These are phyloP conservation scores for Arxiozyma bovina DNA, from an alignment of 1,139 yeast species.

Conservation along the genomic window DNA sequence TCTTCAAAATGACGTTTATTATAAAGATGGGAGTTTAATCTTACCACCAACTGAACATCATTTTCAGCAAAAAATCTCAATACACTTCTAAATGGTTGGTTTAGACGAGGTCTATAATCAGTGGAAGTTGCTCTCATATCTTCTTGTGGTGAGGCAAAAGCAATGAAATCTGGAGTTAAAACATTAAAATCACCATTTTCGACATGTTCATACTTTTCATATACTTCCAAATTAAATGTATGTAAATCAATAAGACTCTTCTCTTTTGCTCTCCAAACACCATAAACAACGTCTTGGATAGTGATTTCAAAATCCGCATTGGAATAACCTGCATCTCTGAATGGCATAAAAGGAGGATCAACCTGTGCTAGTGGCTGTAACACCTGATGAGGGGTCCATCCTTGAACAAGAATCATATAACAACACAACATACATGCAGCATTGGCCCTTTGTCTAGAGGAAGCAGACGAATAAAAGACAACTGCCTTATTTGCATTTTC, in stretches of 20 bases:
- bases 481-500: conserved; percentile 81
- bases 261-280: conserved; percentile 97
- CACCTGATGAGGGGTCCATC: conserved; percentile 98
- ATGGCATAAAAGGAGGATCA: conserved; percentile 89
- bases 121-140: conserved; percentile 37
- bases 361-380: conserved; percentile 88
- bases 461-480: conserved; percentile 77
- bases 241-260: conserved; percentile 80
- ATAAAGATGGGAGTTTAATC: conserved; percentile 85
- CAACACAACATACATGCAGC: conserved; percentile 92
- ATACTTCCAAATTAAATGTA: conserved; percentile 81
- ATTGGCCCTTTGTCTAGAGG: conserved; percentile 76
- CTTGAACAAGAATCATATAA: conserved; percentile 88
- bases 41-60: conserved; percentile 79
- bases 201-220: conserved; percentile 88
- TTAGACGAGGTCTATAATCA: conserved; percentile 34
- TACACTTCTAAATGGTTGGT: conserved; percentile 73
- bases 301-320: conserved; percentile 89
- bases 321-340: conserved; percentile 95
- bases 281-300: conserved; percentile 90
- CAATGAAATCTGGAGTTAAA: conserved; percentile 85
- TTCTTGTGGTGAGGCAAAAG: conserved; percentile 96
- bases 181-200: conserved; percentile 96
- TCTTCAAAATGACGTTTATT: conserved; percentile 76
- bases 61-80: conserved; percentile 62